Evolutionary conservation across 179 eudicot genomes (phyloP), one percentile per base, ranked within the genome.

Genomic region (Beta macrorhiza): DNA sequence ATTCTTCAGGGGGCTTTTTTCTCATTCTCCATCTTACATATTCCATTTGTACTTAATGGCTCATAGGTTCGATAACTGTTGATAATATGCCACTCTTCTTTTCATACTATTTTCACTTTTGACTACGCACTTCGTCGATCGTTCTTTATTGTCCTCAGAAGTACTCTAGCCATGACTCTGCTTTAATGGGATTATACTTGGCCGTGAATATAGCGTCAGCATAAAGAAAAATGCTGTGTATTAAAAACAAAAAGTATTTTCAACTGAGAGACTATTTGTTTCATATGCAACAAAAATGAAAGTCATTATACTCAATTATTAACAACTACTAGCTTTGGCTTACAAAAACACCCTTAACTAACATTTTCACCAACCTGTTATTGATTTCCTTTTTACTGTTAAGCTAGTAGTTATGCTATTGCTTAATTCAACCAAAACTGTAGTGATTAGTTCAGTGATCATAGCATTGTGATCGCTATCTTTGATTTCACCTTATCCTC

Each of bases 21-120:
- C 13, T 32, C 19, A 20, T 59, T 49, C 71, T 80, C 70, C 45
- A 29, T 61, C 17, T 29, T 82, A 79, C 74, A 55, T 83, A 67
- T 61, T 53, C 75, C 72, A 15, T 63, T 74, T 57, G 45, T 22
- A 32, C 44, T 74, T 22, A 57, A 20, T 72, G 7, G 53, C 49
- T 74, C 32, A 65, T 65, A 59, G 37, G 51, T 37, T 68, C 20
- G 2, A 68, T 44, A 15, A 1, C 22, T 45, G 52, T 32, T 67
- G 6, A 13, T 15, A 73, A 53, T 74, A 7, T 55, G 63, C 5
- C 49, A 55, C 42, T 56, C 11, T 25, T 25, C 2, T 25, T 74
- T 56, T 53, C 47, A 17, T 74, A 55, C 44, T 14, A 55, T 56
- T 15, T 74, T 29, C 64, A 56, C 63, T 58, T 58, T 49, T 16